Base-by-base conservation (phyloP, 371 early-diverging fungal species). In the Mycotypha africana region DNA sequence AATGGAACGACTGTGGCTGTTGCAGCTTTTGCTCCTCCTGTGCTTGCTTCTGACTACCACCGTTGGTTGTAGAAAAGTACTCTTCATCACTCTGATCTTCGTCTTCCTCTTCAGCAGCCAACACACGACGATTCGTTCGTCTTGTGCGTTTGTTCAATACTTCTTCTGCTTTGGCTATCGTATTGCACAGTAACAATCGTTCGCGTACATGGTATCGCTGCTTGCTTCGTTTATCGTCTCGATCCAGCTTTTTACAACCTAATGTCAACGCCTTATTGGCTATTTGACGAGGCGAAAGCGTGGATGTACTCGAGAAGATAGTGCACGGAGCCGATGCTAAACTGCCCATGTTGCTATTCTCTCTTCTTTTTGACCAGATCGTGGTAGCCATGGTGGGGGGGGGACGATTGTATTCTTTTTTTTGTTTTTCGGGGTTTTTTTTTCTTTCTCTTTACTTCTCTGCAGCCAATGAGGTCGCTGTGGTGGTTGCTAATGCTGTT, bases 71-170 rank as follows among this genome's bases (percentile, higher is more conserved):
- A 17, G 43, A 42, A 19, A 44, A 44, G n/a, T n/a, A n/a, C n/a
- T n/a, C n/a, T 39, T 49, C 55, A 24, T 49, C 38, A 7, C 38
- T 39, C 9, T 25, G 40, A 17, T 23, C 32, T 26, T 62, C 63
- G 22, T 71, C 68, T 19, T 72, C 68, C 22, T 70, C 67, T 55
- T 72, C 73, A 12, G 62, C 57, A 19, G 65, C 57, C 59, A 72
- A 48, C 38, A 72, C 73, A 38, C 73, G 56, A 35, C 73, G 52
- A 51, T 68, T 72, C 9, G 67, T 63, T 8, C 73, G 61, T 37
- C 58, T 45, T 8, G 61, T 62, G 19, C 69, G 57, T 22, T 64
- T 54, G 28, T 62, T 61, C 8, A 73, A 44, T 2, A 66, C 55
- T 36, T 63, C 58, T 40, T 73, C 73, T 4, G 73, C 73, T 22